Evolutionary conservation across 305 asterid species (phyloP).

Genomic region (Fraxinus dipetala): DNA sequence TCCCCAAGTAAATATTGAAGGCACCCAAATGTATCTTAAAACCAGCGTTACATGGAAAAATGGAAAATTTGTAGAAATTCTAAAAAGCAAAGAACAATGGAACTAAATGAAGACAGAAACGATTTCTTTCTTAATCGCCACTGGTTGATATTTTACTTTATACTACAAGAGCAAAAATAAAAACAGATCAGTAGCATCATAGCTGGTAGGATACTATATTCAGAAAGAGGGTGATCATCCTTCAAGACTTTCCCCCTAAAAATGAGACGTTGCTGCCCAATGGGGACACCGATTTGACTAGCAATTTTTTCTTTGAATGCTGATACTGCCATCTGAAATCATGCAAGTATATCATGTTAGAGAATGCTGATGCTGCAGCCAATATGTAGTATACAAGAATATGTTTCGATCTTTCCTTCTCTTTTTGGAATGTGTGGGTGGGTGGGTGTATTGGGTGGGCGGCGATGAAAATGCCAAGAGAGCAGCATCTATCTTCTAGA

Average conservation of each 20-base stretch:
- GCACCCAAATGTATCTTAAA: not conserved
- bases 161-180: not conserved
- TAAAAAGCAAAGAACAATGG: not conserved
- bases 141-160: not conserved
- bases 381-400: not conserved
- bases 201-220: conserved; percentile 70
- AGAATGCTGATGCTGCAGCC: not conserved
- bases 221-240: conserved; percentile 76
- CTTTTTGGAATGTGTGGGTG: not conserved
- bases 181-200: not conserved
- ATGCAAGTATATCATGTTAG: conserved; percentile 19
- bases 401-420: not conserved
- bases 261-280: conserved; percentile 83
- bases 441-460: not conserved
- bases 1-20: not conserved
- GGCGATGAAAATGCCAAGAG: not conserved
- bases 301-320: conserved; percentile 86
- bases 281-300: conserved; percentile 65
- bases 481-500: not conserved
- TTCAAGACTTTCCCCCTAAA: conserved; percentile 92
- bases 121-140: not conserved
- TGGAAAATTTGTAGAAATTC: not conserved
- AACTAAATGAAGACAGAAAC: not conserved
- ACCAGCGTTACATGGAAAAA: not conserved
- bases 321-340: conserved; percentile 59